These are phyloP conservation scores for Coprinopsis cinerea DNA, from an alignment of 768 basidiomycete species.

Conservation along the genomic window DNA sequence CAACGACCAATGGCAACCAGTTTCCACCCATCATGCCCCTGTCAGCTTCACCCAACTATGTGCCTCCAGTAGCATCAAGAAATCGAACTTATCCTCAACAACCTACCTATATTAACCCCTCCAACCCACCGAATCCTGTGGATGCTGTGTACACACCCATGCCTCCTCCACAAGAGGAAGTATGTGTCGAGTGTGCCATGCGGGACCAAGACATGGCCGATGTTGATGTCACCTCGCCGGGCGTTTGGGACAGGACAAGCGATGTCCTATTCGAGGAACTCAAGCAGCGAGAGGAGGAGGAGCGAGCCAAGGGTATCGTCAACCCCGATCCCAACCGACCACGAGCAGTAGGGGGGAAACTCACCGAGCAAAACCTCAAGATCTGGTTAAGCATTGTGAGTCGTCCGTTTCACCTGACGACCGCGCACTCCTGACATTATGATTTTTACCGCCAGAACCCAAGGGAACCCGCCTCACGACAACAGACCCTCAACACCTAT, in stretches of 20 bases:
- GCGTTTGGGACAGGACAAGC: slow-evolving; percentile 89
- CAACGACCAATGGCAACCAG: slow-evolving; percentile 16
- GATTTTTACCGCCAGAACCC: slow-evolving; percentile 66
- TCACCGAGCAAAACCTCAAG: slow-evolving; percentile 75
- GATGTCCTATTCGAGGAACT: slow-evolving; percentile 80
- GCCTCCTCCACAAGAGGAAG: slow-evolving; percentile 65
- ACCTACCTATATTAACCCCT: slow-evolving; percentile 64
- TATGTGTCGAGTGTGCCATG: slow-evolving; percentile 98
- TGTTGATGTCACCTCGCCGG: slow-evolving; percentile 79
- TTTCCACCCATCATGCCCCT: slow-evolving; percentile 49
- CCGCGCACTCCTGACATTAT: slow-evolving; percentile 11
- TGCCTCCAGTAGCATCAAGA: slow-evolving; percentile 59
- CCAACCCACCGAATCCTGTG: slow-evolving; percentile 55
- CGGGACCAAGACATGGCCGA: slow-evolving; percentile 98
- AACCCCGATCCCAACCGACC: slow-evolving; percentile 54
- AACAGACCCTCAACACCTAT: slow-evolving; percentile 76
- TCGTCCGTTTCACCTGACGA: slow-evolving; percentile 13
- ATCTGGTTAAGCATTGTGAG: slow-evolving; percentile 75
- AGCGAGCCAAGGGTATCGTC: slow-evolving; percentile 46
- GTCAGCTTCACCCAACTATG: slow-evolving; percentile 53
- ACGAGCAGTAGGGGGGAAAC: slow-evolving; percentile 55
- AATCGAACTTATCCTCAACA: slow-evolving; percentile 67
- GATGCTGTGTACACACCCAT: slow-evolving; percentile 57
- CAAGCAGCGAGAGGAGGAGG: slow-evolving; percentile 63
- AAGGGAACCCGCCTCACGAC: slow-evolving; percentile 79